Evolutionary conservation across 345 rosid species (phyloP).

Genomic region (Arabidopsis thaliana): DNA sequence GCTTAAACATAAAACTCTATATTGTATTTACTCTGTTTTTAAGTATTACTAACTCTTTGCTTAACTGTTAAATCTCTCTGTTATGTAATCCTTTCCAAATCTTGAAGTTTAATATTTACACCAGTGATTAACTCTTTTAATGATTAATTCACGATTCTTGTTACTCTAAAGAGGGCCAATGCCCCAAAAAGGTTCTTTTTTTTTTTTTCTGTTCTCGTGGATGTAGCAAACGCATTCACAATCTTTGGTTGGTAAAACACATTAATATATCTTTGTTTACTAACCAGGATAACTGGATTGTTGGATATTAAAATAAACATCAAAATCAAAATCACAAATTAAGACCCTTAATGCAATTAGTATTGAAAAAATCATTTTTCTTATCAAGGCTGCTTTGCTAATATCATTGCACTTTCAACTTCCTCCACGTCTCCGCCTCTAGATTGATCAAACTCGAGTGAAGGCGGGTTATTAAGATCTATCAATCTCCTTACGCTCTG

Average conservation of each 20-base stretch:
- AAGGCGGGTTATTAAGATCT: constrained; percentile 64
- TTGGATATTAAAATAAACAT: background rate
- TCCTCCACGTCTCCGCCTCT: constrained; percentile 47
- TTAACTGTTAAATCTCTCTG: no score
- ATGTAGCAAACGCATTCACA: background rate
- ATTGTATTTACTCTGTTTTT: no score
- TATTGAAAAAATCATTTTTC: background rate
- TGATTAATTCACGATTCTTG: background rate
- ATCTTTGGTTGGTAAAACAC: background rate
- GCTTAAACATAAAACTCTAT: background rate
- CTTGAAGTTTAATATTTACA: no score
- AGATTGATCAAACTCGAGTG: constrained; percentile 44
- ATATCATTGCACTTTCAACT: constrained; percentile 51
- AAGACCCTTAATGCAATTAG: background rate
- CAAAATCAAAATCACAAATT: background rate
- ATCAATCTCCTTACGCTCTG: background rate
- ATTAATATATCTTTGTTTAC: background rate
- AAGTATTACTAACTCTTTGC: no score
- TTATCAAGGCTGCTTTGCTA: background rate
- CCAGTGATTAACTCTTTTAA: background rate
- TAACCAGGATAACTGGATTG: background rate
- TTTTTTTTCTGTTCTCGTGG: background rate
- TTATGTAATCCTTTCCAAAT: no score
- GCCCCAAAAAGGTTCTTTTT: background rate
- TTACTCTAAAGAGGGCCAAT: constrained; percentile 10